Evolutionary conservation across 371 early-diverging fungal genomes (phyloP).

Genomic region (Mortierella sp.): DNA sequence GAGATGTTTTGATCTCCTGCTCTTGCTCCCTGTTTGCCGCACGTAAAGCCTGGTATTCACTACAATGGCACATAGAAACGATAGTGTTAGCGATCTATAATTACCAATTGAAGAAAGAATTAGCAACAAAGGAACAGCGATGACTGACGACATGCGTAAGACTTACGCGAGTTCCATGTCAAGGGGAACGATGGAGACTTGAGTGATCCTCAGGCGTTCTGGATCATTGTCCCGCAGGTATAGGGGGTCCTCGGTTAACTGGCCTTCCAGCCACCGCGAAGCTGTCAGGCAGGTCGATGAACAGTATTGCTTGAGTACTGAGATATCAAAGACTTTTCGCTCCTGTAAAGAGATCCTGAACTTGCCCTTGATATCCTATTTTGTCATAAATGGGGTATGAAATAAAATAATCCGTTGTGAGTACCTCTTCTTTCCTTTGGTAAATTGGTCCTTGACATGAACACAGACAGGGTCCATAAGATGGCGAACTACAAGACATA

Average conservation of each 20-base stretch:
- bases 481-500: constrained; percentile 18
- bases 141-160: neutral
- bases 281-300: constrained; percentile 72
- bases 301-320: constrained; percentile 72
- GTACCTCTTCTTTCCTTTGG: too few relatives aligned
- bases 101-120: neutral
- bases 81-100: neutral
- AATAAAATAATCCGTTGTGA: constrained; percentile 4
- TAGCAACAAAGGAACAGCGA: neutral
- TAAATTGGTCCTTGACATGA: neutral
- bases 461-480: neutral
- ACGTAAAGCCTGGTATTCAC: constrained; percentile 39
- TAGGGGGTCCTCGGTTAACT: constrained; percentile 76
- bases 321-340: constrained; percentile 77
- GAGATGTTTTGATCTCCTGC: constrained; percentile 1
- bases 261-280: constrained; percentile 70
- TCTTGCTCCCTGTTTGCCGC: neutral
- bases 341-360: constrained; percentile 72
- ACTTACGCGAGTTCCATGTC: constrained; percentile 48
- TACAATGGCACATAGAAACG: neutral
- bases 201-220: constrained; percentile 19
- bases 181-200: constrained; percentile 46
- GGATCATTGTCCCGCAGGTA: constrained; percentile 58
- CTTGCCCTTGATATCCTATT: constrained; percentile 59
- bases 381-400: constrained; percentile 13